Evolutionary conservation across 371 early-diverging fungal genomes (phyloP), one percentile per base, ranked within the genome.

Genomic region (Chytridium lagenaria): DNA sequence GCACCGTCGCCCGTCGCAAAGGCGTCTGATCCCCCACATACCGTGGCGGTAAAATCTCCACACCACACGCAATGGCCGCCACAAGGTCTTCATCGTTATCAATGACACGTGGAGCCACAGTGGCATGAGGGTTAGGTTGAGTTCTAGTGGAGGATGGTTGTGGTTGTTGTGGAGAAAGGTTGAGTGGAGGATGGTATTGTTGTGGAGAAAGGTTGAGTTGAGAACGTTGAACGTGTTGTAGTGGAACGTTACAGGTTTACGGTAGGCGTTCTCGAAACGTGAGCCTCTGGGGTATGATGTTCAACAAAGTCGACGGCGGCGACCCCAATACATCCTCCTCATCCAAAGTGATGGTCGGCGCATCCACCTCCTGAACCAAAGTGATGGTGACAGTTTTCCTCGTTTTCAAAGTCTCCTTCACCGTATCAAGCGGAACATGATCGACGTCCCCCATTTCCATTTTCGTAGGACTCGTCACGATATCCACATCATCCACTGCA

Each of bases 21-120:
- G 36, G 34, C 34, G 63, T 63, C n/a, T 57, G 31, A 36, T 26
- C 28, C 37, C 7, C 63, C 63, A 63, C 33, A 16, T 12, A 10
- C 34, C 10, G 28, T 12, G 63, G 63, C 33, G 37, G 34, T 15
- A 63, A 23, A 34, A 63, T 63, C 33, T 63, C 63, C 33, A 36
- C 33, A 2, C 63, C 63, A 33, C 33, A 30, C 63, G 33, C 5
- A 34, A 63, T 63, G 7, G 63, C 63, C 33, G 36, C 28, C 63
- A 63, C 12, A 19, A 63, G 63, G 63, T 63, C 63, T 34, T 63
- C 33, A 33, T 63, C 63, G 63, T 36, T 63, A 34, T 63, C 33
- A 34, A 63, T 63, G 63, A 63, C 36, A 15, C 36, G 28, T 3
- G 63, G 63, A n/a, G n/a, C n/a, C n/a, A n/a, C n/a, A 44, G 44